Base-by-base conservation (phyloP, 2,329 filamentous ascomycete species). In the Talaromyces sp. region DNA sequence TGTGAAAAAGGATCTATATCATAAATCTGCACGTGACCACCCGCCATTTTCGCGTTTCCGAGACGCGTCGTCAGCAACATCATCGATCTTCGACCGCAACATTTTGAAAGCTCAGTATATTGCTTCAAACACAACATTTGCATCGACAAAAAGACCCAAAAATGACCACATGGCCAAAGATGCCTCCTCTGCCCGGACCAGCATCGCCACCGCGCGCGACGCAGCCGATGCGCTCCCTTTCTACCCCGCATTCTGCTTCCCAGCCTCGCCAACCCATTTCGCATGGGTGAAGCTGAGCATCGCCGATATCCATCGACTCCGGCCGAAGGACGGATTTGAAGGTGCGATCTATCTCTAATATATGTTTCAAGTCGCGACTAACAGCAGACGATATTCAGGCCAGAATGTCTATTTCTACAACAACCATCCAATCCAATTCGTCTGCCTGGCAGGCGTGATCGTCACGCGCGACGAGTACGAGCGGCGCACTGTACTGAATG, bases 341-440 rank as follows among this genome's bases (percentile, higher is more conserved):
- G 82, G 84, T 83, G 77, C 11, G 42, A 15, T 47, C 2, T 10
- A 25, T 6, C 32, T 25, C 15, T 6, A 58, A 58, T 52, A 9
- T 22, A 15, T n/a, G n/a, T 2, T 47, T 22, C n/a, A 1, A 11
- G 56, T 3, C 17, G 27, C 15, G 30, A 49, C 62, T 62, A 62
- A 54, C 28, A 49, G 53, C 1, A 32, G 33, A 11, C 15, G 22
- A 59, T 15, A 15, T 54, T 0, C 63, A 85, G 83, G 80, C 52
- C 83, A 85, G 69, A 77, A 80, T 55, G 74, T 85, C 44, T 85
- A 82, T 73, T 92, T 92, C 73, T 82, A 87, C 76, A 75, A 81
- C 56, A 93, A 92, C 72, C 86, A 93, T 66, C 90, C 90, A 0
- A 85, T 93, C 67, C 85, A 86, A 81, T 93, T 88, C 84, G 84